Percentiles rank a stretch among this genome's conserved stretches.
phyloP scores from a whole-genome alignment of 345 rosid species.

The Xanthoceras sorbifolium region DNA sequence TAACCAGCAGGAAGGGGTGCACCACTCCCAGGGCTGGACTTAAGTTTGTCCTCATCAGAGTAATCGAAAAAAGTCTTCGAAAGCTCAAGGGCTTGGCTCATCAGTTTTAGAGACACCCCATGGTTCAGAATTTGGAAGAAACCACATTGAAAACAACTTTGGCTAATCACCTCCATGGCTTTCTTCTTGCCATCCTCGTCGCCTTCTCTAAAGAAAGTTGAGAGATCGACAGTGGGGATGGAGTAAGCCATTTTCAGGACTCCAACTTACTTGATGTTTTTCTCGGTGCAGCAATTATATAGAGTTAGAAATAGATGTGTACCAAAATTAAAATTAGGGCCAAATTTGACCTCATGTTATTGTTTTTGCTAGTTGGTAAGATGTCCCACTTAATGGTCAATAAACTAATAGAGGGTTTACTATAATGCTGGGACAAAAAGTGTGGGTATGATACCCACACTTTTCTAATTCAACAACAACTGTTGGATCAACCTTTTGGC shows the following conservation, averaged over 20 bases:
- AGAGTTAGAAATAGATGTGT: neutral
- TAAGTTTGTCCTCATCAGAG: conserved; percentile 41
- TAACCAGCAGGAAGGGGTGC: conserved; percentile 53
- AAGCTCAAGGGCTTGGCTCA: conserved; percentile 39
- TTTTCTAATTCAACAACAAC: too few relatives aligned
- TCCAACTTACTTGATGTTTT: neutral
- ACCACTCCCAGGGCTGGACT: conserved; percentile 24
- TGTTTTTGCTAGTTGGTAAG: too few relatives aligned
- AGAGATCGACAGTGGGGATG: conserved; percentile 49
- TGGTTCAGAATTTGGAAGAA: conserved; percentile 58
- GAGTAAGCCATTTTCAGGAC: conserved; percentile 7
- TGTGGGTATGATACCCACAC: too few relatives aligned
- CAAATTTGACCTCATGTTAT: too few relatives aligned
- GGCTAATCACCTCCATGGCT: conserved; percentile 34
- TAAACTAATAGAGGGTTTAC: too few relatives aligned
- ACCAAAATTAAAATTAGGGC: too few relatives aligned
- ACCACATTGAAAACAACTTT: conserved; percentile 49
- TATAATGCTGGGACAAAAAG: too few relatives aligned
- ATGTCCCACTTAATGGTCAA: too few relatives aligned
- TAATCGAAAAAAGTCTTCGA: conserved; percentile 42
- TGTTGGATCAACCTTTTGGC: too few relatives aligned
- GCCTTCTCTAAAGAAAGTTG: conserved; percentile 39
- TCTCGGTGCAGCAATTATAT: too few relatives aligned
- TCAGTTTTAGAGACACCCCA: conserved; percentile 39
- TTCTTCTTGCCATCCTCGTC: conserved; percentile 36